Conservation (phyloP, 2,329 filamentous ascomycete genomes). For the Trichoderma sp. region DNA sequence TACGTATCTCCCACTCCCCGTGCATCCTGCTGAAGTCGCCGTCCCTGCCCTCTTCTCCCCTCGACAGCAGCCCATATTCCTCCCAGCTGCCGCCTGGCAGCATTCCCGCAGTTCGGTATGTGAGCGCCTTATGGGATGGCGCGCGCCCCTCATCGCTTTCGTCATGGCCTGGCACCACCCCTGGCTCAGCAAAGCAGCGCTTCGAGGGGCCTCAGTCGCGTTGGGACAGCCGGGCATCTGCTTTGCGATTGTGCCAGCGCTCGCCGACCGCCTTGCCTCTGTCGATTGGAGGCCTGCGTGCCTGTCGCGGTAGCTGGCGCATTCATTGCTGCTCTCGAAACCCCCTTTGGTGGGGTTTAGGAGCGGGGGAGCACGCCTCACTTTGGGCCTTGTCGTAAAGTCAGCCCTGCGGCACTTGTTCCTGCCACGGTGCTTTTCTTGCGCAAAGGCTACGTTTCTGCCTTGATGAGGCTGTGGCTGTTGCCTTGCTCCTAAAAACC, state of each 20-base stretch:
- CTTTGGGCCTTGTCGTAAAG: slow-evolving; percentile 18
- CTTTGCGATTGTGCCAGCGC: slow-evolving; percentile 18
- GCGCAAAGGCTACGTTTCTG: not conserved
- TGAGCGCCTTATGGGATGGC: slow-evolving; percentile 28
- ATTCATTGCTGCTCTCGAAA: slow-evolving; percentile 23
- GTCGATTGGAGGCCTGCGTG: slow-evolving; percentile 18
- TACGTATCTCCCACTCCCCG: slow-evolving; percentile 29
- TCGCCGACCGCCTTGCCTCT: not conserved
- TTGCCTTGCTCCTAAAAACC: slow-evolving; percentile 13
- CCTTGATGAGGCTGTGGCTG: slow-evolving; percentile 23
- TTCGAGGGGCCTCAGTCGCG: slow-evolving; percentile 19
- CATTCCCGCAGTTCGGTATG: slow-evolving; percentile 27
- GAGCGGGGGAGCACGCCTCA: slow-evolving; percentile 29
- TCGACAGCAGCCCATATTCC: slow-evolving; percentile 5
- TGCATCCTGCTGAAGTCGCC: not conserved
- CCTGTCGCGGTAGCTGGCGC: slow-evolving; percentile 26
- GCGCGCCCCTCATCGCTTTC: slow-evolving; percentile 44
- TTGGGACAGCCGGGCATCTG: slow-evolving; percentile 5
- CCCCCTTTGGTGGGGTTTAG: slow-evolving; percentile 26
- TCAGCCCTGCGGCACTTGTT: slow-evolving; percentile 29
- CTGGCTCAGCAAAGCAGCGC: slow-evolving; percentile 11
- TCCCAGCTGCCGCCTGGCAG: slow-evolving; percentile 15
- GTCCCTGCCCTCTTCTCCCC: not conserved
- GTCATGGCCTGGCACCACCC: slow-evolving; percentile 44
- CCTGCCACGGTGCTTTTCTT: slow-evolving; percentile 23